Evolutionary conservation across 129 eudicot species (phyloP).

Genomic region (Helichrysum umbraculigerum): DNA sequence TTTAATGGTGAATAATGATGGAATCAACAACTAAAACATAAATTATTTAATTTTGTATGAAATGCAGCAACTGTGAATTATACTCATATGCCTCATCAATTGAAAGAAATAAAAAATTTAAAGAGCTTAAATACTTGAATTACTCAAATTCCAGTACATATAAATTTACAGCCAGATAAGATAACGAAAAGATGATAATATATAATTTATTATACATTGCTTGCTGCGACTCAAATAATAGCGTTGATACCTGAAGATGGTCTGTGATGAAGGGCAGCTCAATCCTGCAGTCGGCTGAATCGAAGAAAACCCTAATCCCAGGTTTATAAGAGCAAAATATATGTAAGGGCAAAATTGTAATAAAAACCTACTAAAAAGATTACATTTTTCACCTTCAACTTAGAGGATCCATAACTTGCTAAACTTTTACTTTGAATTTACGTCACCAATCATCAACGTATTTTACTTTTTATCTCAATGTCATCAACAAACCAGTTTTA

Average conservation of each 20-base stretch:
- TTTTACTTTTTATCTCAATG: too few relatives aligned
- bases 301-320: constrained; percentile 16
- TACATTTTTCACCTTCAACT: background rate
- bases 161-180: background rate
- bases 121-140: background rate
- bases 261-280: constrained; percentile 20
- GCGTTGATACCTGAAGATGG: constrained; percentile 22
- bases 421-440: too few relatives aligned
- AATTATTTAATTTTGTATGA: background rate
- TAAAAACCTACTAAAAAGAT: too few relatives aligned
- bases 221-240: background rate
- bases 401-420: background rate
- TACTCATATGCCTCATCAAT: background rate
- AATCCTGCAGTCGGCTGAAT: constrained; percentile 16
- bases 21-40: background rate
- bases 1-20: background rate
- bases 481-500: too few relatives aligned
- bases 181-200: background rate
- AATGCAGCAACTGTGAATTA: background rate
- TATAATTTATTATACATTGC: background rate
- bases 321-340: background rate
- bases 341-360: constrained; percentile 8
- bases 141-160: background rate
- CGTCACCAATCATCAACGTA: too few relatives aligned
- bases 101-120: background rate